These are phyloP conservation scores for Cardamine chenopodiifolia DNA, from an alignment of 345 rosid genomes.

Conservation along the genomic window DNA sequence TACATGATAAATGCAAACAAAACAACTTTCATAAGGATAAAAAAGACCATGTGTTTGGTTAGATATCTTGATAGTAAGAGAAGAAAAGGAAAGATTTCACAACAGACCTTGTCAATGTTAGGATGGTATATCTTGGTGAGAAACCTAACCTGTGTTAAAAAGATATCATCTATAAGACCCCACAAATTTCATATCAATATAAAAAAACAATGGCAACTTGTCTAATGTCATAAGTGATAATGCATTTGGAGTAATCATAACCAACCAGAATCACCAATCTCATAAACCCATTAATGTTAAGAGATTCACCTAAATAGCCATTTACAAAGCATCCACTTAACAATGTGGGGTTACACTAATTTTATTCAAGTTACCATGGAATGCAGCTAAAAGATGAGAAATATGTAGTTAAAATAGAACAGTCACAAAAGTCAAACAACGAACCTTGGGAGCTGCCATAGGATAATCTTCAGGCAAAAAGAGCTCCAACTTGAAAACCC, in stretches of 20 bases:
- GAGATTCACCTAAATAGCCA: background rate
- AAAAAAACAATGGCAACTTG: background rate
- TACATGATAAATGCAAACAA: slow-evolving; percentile 19
- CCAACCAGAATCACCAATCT: slow-evolving; percentile 4
- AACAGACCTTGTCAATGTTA: slow-evolving; percentile 89
- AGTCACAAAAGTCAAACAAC: background rate
- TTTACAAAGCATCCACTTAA: background rate
- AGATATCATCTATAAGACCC: slow-evolving; percentile 1
- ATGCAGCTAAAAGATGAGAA: background rate
- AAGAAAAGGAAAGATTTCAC: slow-evolving; percentile 3
- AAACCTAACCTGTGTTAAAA: slow-evolving; percentile 84
- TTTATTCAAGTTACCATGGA: background rate
- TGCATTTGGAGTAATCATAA: background rate
- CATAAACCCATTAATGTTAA: background rate
- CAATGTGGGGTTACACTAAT: background rate
- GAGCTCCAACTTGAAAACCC: slow-evolving; percentile 96
- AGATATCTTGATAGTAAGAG: background rate
- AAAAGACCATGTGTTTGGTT: slow-evolving; percentile 16
- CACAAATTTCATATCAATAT: background rate
- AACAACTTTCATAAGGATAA: slow-evolving; percentile 5
- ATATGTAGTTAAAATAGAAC: background rate
- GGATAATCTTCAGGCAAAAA: slow-evolving; percentile 99
- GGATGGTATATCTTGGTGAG: slow-evolving; percentile 98
- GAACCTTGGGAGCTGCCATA: slow-evolving; percentile 99
- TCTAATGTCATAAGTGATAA: background rate